Conservation (phyloP, 176 grass and related monocot genomes). For the Cenchrus americanus region DNA sequence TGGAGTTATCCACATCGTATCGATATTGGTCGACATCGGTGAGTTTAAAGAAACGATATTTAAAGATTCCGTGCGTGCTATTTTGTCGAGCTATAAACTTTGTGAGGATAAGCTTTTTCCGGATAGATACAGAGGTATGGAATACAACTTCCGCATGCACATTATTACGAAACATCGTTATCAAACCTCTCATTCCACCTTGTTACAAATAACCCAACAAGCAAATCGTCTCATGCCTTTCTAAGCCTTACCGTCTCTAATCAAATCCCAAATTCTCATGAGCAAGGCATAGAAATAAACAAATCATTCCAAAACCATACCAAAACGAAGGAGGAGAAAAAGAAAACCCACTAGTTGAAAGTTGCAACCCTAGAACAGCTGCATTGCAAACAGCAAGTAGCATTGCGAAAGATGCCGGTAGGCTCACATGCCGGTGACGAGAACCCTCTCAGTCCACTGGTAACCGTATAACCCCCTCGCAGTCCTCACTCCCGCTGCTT, state of each 20-base stretch:
- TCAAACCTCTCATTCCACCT: background rate
- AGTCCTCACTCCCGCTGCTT: slow-evolving; percentile 30
- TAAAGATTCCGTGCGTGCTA: no score
- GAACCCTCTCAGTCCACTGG: slow-evolving; percentile 5
- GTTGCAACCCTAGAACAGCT: background rate
- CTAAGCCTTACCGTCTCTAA: background rate
- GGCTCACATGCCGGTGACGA: slow-evolving; percentile 2
- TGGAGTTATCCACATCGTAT: background rate
- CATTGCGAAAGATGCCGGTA: background rate
- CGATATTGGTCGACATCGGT: background rate
- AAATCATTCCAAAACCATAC: background rate
- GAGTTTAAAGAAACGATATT: background rate
- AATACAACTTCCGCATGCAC: background rate
- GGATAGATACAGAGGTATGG: background rate
- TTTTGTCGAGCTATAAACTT: rapidly evolving
- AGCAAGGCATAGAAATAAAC: background rate
- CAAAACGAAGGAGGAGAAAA: background rate
- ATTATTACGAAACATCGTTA: background rate
- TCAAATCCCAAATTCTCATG: background rate
- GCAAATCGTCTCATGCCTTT: background rate
- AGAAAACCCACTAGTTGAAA: background rate
- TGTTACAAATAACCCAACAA: background rate
- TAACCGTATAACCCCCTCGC: slow-evolving; percentile 27
- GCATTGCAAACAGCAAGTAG: background rate
- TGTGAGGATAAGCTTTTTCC: background rate